Base-by-base conservation (phyloP, 257 asterid species). In the Lycium ferocissimum region DNA sequence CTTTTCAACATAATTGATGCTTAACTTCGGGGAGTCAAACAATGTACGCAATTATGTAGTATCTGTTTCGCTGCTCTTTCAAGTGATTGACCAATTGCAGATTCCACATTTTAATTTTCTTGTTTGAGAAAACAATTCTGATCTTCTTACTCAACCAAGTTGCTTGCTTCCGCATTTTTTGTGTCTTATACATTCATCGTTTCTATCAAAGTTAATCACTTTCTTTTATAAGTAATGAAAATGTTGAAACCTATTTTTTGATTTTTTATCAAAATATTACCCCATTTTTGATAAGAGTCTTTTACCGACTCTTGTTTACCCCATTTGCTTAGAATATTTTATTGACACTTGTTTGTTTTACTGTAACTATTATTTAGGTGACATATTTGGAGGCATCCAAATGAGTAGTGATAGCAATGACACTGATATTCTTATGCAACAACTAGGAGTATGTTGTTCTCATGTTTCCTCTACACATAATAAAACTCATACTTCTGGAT, bases 371-470 rank as follows among this genome's bases (percentile, higher is more conserved):
- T 7, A 35, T 51, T 43, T 81, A 97, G 99, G 99, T 82, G 98
- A 97, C 91, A 91, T 97, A 87, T 97, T 89, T 90, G 97, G 94
- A 85, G 99, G 99, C 83, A 83, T 95, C 86, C 58, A 86, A 85
- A 81, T 94, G 63, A 62, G 87, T 84, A 81, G 87, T 75, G 93
- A 89, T 51, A 88, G 88, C 90, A 95, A 90, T 86, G 99, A 97
- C 83, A 87, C 95, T 7, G 96, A 95, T 86, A 80, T 92, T 88
- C 97, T 97, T 83, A 92, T 94, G 99, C 94, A 89, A 86, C 86
- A 89, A 43, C 88, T 97, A 85, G 93, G 91, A 71, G 87, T 85
- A 57, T 91, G 98, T 78, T 89, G 94, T 87, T 89, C 91, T 13
- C 87, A 93, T 85, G 47, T 72, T 75, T 91, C 93, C 67, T 92